A percentile compares a stretch with the other conserved stretches of the same genome.
Conservation (phyloP, 1,139 yeast species). For the Taphrina deformans region DNA sequence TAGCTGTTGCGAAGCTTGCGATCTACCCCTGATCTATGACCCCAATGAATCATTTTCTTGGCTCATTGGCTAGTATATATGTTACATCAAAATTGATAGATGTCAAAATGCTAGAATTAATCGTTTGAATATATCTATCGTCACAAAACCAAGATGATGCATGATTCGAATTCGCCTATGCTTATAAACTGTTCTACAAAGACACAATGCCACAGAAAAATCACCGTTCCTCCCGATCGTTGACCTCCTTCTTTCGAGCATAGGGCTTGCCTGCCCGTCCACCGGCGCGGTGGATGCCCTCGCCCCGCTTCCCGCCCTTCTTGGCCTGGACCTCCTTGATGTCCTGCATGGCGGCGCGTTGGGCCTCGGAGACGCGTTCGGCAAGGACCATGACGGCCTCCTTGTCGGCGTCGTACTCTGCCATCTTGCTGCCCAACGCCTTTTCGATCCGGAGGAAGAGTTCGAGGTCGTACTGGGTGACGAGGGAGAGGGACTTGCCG, state of each 20-base stretch:
- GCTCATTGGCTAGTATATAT: too few species aligned
- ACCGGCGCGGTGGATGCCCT: constrained; percentile 42
- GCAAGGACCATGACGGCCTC: constrained; percentile 76
- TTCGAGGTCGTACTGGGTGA: constrained; percentile 93
- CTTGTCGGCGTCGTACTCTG: constrained; percentile 78
- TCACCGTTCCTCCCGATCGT: constrained; percentile 23
- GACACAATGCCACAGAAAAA: too few species aligned
- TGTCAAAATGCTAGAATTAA: too few species aligned
- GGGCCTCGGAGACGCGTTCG: constrained; percentile 87
- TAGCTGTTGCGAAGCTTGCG: constrained; percentile 18
- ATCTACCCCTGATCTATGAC: constrained; percentile 11
- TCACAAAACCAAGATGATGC: too few species aligned
- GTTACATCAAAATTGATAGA: too few species aligned
- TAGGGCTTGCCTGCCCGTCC: constrained; percentile 38
- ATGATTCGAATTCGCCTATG: not conserved
- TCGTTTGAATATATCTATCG: too few species aligned
- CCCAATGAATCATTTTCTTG: constrained; percentile 6
- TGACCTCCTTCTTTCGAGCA: constrained; percentile 12
- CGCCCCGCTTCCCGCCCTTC: constrained; percentile 48
- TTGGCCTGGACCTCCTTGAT: constrained; percentile 71
- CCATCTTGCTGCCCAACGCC: constrained; percentile 65
- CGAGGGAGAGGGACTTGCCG: constrained; percentile 87
- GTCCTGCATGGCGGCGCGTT: constrained; percentile 83
- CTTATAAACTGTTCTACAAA: too few species aligned
- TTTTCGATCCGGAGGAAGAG: constrained; percentile 78